phyloP scores from a whole-genome alignment of 1,284 basidiomycete species.

The Cutaneotrichosporon sp. region DNA sequence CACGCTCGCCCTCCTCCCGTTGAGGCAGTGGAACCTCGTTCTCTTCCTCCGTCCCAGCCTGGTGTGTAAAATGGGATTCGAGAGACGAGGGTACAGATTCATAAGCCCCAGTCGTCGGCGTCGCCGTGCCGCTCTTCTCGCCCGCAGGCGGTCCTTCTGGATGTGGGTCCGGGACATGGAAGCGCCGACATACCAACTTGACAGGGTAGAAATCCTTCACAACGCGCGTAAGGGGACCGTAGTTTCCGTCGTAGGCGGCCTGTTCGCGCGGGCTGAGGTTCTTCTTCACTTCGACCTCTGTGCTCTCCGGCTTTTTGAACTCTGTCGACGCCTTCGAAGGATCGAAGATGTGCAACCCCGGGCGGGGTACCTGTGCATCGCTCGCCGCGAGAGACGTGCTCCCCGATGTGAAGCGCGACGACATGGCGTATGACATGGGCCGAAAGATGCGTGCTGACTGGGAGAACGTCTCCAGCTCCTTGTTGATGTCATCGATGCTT shows the following conservation, averaged over 20 bases:
- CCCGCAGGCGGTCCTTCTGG: slow-evolving; percentile 49
- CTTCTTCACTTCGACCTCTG: slow-evolving; percentile 51
- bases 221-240: slow-evolving; percentile 75
- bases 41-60: slow-evolving; percentile 17
- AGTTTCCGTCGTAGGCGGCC: slow-evolving; percentile 81
- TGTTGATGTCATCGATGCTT: slow-evolving; percentile 63
- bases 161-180: slow-evolving; percentile 81
- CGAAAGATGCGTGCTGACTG: slow-evolving; percentile 86
- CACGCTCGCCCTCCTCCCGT: slow-evolving; percentile 17
- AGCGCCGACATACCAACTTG: slow-evolving; percentile 84
- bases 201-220: slow-evolving; percentile 70
- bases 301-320: slow-evolving; percentile 35
- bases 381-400: slow-evolving; percentile 51
- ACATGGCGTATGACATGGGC: slow-evolving; percentile 87
- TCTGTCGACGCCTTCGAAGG: slow-evolving; percentile 43
- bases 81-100: slow-evolving; percentile 23
- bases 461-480: slow-evolving; percentile 79
- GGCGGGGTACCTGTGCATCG: slow-evolving; percentile 59
- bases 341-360: slow-evolving; percentile 64
- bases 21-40: neutral
- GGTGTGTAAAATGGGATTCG: slow-evolving; percentile 40
- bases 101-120: slow-evolving; percentile 19
- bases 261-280: slow-evolving; percentile 66
- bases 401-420: slow-evolving; percentile 80
- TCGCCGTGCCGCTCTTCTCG: slow-evolving; percentile 6